phyloP scores from a whole-genome alignment of 768 basidiomycete genomes.

The Dendrothele bispora region DNA sequence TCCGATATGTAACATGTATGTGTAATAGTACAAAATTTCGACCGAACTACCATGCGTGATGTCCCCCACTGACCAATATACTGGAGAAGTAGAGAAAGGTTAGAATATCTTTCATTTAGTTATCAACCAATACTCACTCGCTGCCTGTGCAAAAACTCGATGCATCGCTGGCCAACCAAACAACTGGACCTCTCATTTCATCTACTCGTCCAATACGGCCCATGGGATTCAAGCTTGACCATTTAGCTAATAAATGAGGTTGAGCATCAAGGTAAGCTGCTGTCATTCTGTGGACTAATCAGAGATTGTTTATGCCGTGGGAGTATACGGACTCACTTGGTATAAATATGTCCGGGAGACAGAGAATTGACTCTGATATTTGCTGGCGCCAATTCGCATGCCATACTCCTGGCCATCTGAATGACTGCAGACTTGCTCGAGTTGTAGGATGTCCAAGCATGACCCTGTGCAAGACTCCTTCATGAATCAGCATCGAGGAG shows the following conservation, averaged over 20 bases:
- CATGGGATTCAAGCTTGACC: conserved; percentile 70
- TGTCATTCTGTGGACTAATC: too few relatives aligned
- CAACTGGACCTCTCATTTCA: conserved; percentile 69
- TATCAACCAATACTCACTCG: too few relatives aligned
- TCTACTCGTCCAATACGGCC: conserved; percentile 71
- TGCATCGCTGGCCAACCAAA: conserved; percentile 76
- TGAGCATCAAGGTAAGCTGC: conserved; percentile 67
- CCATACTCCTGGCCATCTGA: conserved; percentile 83
- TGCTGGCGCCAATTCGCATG: conserved; percentile 69
- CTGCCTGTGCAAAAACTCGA: conserved; percentile 80
- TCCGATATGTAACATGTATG: too few relatives aligned
- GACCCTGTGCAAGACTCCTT: conserved; percentile 49
- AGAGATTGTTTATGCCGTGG: too few relatives aligned
- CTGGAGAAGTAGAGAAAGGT: conserved; percentile 27
- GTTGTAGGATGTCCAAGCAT: conserved; percentile 78
- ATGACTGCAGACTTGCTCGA: conserved; percentile 76
- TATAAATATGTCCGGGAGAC: conserved; percentile 79
- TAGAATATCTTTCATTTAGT: too few relatives aligned
- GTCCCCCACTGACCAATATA: conserved; percentile 62
- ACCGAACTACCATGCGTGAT: conserved; percentile 52
- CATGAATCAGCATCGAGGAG: too few relatives aligned
- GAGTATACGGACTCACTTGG: too few relatives aligned
- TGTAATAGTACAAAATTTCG: too few relatives aligned
- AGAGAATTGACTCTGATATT: conserved; percentile 73
- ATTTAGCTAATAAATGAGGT: conserved; percentile 62